Conservation (phyloP, 2,329 filamentous ascomycete genomes). For the Biscogniauxia marginata region DNA sequence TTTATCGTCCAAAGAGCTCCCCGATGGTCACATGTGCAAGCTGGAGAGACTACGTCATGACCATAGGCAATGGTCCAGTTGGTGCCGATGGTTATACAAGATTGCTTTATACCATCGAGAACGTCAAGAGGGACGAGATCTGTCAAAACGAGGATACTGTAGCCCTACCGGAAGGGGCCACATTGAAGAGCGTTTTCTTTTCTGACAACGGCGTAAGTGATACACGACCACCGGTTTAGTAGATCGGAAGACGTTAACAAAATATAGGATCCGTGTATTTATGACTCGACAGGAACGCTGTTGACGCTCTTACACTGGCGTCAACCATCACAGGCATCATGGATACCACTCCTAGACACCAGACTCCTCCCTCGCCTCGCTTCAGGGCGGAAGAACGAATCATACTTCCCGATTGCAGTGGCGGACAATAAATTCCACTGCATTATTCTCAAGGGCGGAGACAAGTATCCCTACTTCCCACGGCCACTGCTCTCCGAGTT, state of each 20-base stretch:
- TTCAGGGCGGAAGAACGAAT: conserved; percentile 81
- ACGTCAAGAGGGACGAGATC: conserved; percentile 90
- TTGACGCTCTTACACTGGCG: conserved; percentile 91
- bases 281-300: conserved; percentile 87
- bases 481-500: conserved; percentile 89
- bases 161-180: conserved; percentile 72
- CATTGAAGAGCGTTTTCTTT: conserved; percentile 83
- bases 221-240: conserved; percentile 1
- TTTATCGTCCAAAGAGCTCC: conserved; percentile 88
- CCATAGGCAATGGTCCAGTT: conserved; percentile 87
- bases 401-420: conserved; percentile 93
- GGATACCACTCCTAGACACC: conserved; percentile 92
- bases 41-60: conserved; percentile 95
- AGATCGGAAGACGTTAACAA: conserved; percentile 20
- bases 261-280: conserved; percentile 83
- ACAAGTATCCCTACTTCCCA: conserved; percentile 90
- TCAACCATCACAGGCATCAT: conserved; percentile 76
- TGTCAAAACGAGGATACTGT: conserved; percentile 93
- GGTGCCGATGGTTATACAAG: conserved; percentile 74
- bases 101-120: conserved; percentile 88
- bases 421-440: conserved; percentile 93
- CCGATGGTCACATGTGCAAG: conserved; percentile 91
- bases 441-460: conserved; percentile 95
- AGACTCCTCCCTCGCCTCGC: conserved; percentile 77
- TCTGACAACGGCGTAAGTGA: conserved; percentile 77